A percentile compares a stretch with the other conserved stretches of the same genome.
Evolutionary conservation across 73 alveolate genomes (phyloP).

Genomic region (Uronychia binucleata): DNA sequence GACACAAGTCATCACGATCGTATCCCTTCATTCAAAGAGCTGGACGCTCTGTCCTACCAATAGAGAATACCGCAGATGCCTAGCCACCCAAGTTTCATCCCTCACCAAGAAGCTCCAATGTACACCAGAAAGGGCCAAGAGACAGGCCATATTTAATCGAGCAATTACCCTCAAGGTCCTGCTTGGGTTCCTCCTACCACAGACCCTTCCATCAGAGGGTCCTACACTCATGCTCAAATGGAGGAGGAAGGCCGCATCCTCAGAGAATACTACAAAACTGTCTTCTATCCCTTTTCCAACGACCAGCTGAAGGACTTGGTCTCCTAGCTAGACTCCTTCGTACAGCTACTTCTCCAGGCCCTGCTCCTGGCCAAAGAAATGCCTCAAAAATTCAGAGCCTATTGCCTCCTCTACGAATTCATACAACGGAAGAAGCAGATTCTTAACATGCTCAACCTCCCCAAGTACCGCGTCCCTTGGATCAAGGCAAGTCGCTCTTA

Average conservation of each 20-base stretch:
- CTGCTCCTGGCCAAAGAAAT: constrained; percentile 26
- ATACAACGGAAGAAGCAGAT: constrained; percentile 30
- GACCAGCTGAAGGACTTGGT: constrained; percentile 53
- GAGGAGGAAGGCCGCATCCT: constrained; percentile 1
- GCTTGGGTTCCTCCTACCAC: no score
- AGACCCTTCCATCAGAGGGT: no score
- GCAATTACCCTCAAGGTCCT: no score
- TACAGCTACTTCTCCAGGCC: constrained; percentile 41
- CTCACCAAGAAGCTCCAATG: no score
- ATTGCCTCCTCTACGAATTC: constrained; percentile 46
- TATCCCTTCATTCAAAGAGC: no score
- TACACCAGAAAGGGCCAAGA: no score
- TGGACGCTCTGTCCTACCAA: no score
- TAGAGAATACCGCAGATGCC: no score
- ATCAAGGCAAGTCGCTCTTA: constrained; percentile 3
- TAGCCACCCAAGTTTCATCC: no score
- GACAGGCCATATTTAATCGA: no score
- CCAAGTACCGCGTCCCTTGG: constrained; percentile 35
- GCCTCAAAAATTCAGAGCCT: constrained; percentile 26
- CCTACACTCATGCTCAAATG: no score
- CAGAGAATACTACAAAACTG: constrained; percentile 33
- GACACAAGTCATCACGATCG: no score
- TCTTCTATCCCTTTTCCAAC: constrained; percentile 46
- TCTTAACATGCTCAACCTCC: constrained; percentile 35
- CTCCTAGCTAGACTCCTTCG: constrained; percentile 30